Evolutionary conservation across 2,329 filamentous ascomycete genomes (phyloP), one percentile per base, ranked within the genome.

Genomic region (Neofusicoccum cordaticola): DNA sequence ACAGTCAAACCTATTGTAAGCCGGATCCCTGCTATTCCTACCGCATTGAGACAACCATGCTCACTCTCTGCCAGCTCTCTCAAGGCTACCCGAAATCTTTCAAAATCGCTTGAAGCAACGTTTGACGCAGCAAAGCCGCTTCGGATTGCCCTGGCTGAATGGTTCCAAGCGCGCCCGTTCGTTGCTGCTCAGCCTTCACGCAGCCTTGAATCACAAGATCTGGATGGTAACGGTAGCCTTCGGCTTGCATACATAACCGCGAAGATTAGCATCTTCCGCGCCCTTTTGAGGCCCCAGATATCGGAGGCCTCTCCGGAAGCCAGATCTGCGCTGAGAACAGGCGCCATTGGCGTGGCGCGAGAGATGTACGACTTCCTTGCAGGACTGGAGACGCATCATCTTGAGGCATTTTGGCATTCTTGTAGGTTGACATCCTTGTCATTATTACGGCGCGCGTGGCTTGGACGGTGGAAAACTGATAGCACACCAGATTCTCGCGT

Each of bases 161-260:
- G 83, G 82, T 82, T 81, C 48, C 76, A 78, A 12, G 76, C 72
- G n/a, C 71, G 84, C 0, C 82, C 82, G 0, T 73, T 77, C 5
- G 71, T 65, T 70, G n/a, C 61, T 70, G 2, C 68, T 68, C 4
- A 66, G 65, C 63, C 52, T 8, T 42, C 65, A n/a, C 39, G 63
- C 42, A 53, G 51, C 13, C 66, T 67, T 2, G 48, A 67, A 51
- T 77, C 76, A 58, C 74, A 84, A 9, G 80, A 82, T 27, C 76
- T 84, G 34, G 79, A 83, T 47, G 65, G 77, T 68, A 68, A 71
- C 53, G 78, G 82, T 1, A 83, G 81, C 45, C 72, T 85, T 8
- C 81, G 84, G 58, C 76, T 85, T 2, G 81, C 83, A 0, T 84
- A 84, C 66, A 80, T 82, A 53, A 81, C 82, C 0, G 81, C 83